A percentile compares a stretch with the other conserved stretches of the same genome.
phyloP scores from a whole-genome alignment of 257 asterid species.

The Mitragyna speciosa region DNA sequence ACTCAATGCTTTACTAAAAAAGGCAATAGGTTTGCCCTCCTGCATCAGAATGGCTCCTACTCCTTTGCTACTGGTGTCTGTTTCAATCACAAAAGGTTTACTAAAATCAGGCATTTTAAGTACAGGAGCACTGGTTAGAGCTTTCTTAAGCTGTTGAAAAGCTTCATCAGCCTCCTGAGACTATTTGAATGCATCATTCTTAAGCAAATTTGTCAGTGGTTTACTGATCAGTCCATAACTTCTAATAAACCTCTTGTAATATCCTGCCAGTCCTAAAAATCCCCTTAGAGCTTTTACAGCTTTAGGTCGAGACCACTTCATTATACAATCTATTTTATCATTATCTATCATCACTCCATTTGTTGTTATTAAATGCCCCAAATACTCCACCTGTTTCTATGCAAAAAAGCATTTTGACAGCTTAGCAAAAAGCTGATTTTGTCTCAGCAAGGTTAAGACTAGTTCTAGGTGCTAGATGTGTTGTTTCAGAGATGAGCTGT shows the following conservation, averaged over 20 bases:
- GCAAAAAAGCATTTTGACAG: too few species aligned
- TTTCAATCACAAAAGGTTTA: not conserved
- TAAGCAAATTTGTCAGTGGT: not conserved
- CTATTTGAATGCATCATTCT: not conserved
- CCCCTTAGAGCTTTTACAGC: not conserved
- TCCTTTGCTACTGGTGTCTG: not conserved
- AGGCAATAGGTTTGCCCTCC: not conserved
- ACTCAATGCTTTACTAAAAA: not conserved
- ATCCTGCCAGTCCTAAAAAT: not conserved
- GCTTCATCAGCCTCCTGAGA: accelerated
- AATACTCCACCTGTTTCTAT: too few species aligned
- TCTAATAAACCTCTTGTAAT: not conserved
- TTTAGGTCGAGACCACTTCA: accelerated
- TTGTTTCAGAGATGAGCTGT: too few species aligned
- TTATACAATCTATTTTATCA: too few species aligned
- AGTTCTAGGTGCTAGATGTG: too few species aligned
- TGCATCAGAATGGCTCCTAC: not conserved
- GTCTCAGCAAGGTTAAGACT: too few species aligned
- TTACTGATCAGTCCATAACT: not conserved
- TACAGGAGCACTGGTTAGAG: not conserved
- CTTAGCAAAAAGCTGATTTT: too few species aligned
- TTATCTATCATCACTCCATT: too few species aligned
- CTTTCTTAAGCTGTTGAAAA: not conserved
- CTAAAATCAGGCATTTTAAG: not conserved
- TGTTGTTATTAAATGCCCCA: too few species aligned